A percentile compares a stretch with the other conserved stretches of the same genome.
Evolutionary conservation across 192 early-diverging fungal genomes (phyloP).

Genomic region (Podila horticola): DNA sequence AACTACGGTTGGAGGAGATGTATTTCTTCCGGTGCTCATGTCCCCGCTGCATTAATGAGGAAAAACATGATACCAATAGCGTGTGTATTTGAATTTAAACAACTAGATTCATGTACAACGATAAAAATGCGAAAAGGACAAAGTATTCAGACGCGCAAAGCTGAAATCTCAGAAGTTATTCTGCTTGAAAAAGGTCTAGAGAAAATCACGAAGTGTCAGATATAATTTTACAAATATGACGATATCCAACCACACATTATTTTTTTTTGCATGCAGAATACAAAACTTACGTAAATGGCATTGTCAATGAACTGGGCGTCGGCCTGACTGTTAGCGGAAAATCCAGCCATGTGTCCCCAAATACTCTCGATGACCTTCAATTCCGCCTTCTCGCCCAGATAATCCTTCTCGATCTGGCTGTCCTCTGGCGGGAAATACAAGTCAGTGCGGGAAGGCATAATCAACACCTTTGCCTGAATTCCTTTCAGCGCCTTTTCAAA

Average conservation of each 20-base stretch:
- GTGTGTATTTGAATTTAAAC: background rate
- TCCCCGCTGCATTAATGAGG: slow-evolving; percentile 61
- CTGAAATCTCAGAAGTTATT: slow-evolving; percentile 6
- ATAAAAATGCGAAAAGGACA: too few relatives aligned
- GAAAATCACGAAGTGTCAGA: background rate
- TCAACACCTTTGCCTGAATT: slow-evolving; percentile 18
- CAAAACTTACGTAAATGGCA: slow-evolving; percentile 19
- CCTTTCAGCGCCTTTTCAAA: slow-evolving; percentile 23
- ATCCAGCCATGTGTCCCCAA: slow-evolving; percentile 36
- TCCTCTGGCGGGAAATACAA: slow-evolving; percentile 37
- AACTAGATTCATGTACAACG: too few relatives aligned
- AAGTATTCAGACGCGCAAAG: background rate
- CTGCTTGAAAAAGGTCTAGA: slow-evolving; percentile 20
- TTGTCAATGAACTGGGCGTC: slow-evolving; percentile 29
- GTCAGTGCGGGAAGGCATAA: slow-evolving; percentile 22
- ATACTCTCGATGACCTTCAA: slow-evolving; percentile 36
- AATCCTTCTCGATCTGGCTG: slow-evolving; percentile 37
- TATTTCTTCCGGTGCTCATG: slow-evolving; percentile 74
- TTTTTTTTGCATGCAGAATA: background rate
- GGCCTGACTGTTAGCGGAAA: slow-evolving; percentile 18
- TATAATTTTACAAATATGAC: background rate
- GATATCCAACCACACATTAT: background rate
- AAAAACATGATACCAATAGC: slow-evolving; percentile 17
- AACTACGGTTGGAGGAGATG: slow-evolving; percentile 58
- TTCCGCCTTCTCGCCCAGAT: slow-evolving; percentile 27